Percentiles rank a stretch among this genome's conserved stretches.
Conservation (phyloP, 805 yeast species). For the Cyberlindnera xylosilytica region DNA sequence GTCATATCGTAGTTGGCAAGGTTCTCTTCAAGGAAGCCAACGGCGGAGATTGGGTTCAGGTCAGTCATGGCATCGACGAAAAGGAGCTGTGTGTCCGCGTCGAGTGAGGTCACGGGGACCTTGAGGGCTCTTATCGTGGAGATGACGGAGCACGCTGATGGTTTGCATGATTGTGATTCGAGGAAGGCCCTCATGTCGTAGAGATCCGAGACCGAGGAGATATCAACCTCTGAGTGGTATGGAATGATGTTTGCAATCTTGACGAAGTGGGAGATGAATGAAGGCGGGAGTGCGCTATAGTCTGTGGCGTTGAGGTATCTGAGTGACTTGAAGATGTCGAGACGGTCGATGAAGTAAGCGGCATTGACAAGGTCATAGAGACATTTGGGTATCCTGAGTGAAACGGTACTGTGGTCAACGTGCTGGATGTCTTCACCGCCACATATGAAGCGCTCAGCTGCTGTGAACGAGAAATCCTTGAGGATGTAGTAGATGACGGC, state of each 20-base stretch:
- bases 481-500: conserved; percentile 23
- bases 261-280: conserved; percentile 20
- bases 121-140: conserved; percentile 18
- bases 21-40: conserved; percentile 3
- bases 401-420: conserved; percentile 6
- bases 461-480: conserved; percentile 22
- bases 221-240: conserved; percentile 13
- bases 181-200: conserved; percentile 13
- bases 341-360: conserved; percentile 25
- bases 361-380: conserved; percentile 23
- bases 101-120: conserved; percentile 13
- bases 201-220: conserved; percentile 4
- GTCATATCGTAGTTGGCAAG: conserved; percentile 5
- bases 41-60: conserved; percentile 6
- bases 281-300: conserved; percentile 5
- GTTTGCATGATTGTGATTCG: conserved; percentile 13
- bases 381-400: conserved; percentile 5
- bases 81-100: conserved; percentile 20
- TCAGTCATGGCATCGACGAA: conserved; percentile 23
- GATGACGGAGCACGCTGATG: conserved; percentile 22
- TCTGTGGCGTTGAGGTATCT: conserved; percentile 15
- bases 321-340: conserved; percentile 19
- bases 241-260: conserved; percentile 25
- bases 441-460: conserved; percentile 20
- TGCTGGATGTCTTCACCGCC: conserved; percentile 2